Evolutionary conservation across 495 filamentous ascomycete genomes (phyloP), one percentile per base, ranked within the genome.

Genomic region (Pyrenula massariospora): DNA sequence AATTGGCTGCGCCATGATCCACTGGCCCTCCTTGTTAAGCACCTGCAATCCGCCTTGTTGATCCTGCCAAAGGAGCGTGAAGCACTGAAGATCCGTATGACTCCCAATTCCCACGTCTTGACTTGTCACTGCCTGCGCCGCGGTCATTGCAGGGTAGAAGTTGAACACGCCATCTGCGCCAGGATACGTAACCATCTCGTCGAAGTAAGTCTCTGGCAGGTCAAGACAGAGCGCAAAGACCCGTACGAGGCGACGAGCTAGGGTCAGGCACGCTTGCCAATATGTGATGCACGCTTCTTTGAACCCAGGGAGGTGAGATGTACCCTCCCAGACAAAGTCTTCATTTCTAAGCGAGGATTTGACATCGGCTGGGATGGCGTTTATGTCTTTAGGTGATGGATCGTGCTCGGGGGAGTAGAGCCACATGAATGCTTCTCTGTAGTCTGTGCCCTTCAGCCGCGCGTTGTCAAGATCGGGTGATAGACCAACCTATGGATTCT

Each of bases 11-110:
- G 70, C 80, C 60, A 75, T 74, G 15, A 84, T 63, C 80, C 78
- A 83, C 56, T 75, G 73, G 10, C 76, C 77, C 20, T 71, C 65
- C n/a, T 65, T 65, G 21, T 70, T 75, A 12, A 78, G 59, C 0
- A 81, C 73, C 63, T 83, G 79, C 56, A 85, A 58, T 0, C 80
- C 80, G 0, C 77, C 79, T 12, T 62, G 66, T 36, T 66, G 67
- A 59, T 82, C 76, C 58, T 84, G 81, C 63, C 74, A 81, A 0
- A 84, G 63, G 0, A 84, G 66, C 0, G 82, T 85, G 51, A 83
- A 73, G 22, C 78, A 74, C 25, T 81, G 77, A 10, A 83, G 67
- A 59, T 84, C 80, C 1, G 80, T 82, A 49, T 83, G 80, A 2
- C 73, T 78, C 52, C 79, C 79, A 20, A 82, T 71, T 0, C 78